These are phyloP conservation scores for Cyclostephanos tholiformis DNA, from an alignment of 108 stramenopile species.

Conservation along the genomic window DNA sequence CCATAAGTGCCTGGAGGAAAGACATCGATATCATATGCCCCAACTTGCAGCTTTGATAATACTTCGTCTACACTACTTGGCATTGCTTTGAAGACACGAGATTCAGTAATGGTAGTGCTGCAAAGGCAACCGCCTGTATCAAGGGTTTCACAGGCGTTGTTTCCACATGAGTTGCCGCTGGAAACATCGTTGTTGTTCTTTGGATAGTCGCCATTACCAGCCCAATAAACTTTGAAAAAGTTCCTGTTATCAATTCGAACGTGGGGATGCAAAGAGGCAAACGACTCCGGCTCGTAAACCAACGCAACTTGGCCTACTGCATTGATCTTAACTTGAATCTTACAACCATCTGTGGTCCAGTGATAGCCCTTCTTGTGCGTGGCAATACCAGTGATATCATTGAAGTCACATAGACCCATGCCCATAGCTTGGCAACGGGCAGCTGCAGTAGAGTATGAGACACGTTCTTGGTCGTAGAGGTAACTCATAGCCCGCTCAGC, in stretches of 20 bases:
- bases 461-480: constrained; percentile 46
- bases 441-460: constrained; percentile 31
- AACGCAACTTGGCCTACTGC: constrained; percentile 55
- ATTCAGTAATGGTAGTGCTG: constrained; percentile 18
- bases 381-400: constrained; percentile 24
- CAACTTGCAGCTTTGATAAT: constrained; percentile 41
- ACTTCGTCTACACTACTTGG: constrained; percentile 47
- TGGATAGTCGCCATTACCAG: constrained; percentile 32
- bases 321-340: constrained; percentile 58
- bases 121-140: constrained; percentile 45
- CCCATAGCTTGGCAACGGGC: constrained; percentile 38
- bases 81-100: constrained; percentile 39
- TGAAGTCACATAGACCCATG: constrained; percentile 34
- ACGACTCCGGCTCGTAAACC: constrained; percentile 54
- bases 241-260: constrained; percentile 42
- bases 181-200: constrained; percentile 36
- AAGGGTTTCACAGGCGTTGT: constrained; percentile 32
- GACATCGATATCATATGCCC: constrained; percentile 37
- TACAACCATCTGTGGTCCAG: constrained; percentile 59
- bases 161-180: constrained; percentile 32
- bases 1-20: constrained; percentile 30
- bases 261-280: constrained; percentile 32
- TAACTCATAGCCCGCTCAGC: constrained; percentile 26
- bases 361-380: constrained; percentile 40
- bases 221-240: constrained; percentile 49